A percentile compares a stretch with the other conserved stretches of the same genome.
Evolutionary conservation across 2,329 filamentous ascomycete genomes (phyloP).

Genomic region (Dothistroma pini): DNA sequence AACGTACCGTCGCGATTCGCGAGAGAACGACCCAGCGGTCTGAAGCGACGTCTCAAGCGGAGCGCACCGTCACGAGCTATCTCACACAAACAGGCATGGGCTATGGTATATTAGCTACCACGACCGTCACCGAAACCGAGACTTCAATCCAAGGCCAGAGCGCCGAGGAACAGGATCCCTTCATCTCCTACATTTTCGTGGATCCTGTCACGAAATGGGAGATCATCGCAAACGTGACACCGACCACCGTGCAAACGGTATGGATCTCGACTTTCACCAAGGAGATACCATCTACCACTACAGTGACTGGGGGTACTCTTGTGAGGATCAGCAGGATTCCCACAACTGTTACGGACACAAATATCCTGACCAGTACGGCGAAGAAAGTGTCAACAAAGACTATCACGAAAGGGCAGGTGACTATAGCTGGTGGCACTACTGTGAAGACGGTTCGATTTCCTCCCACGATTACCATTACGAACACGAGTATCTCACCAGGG

Average conservation of each 20-base stretch:
- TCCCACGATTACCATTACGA: neutral
- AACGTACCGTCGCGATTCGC: neutral
- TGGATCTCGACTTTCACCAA: neutral
- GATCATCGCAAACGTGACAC: conserved; percentile 8
- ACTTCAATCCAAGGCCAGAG: neutral
- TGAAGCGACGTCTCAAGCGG: neutral
- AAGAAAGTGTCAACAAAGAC: neutral
- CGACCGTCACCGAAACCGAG: neutral
- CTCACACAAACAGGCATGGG: neutral
- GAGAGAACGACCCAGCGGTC: neutral
- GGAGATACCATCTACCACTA: neutral
- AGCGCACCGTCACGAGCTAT: neutral
- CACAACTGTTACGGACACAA: neutral
- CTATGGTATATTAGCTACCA: neutral
- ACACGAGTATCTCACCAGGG: neutral
- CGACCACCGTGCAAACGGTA: conserved; percentile 1
- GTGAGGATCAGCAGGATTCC: neutral
- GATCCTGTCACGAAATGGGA: neutral
- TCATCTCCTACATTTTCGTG: neutral
- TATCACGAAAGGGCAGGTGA: neutral
- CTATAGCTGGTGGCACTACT: neutral
- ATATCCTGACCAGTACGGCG: neutral
- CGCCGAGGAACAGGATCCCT: neutral
- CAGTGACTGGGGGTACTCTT: neutral
- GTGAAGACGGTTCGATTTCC: neutral